Conservation (phyloP, 2,329 filamentous ascomycete species). For the Alternaria rosae region DNA sequence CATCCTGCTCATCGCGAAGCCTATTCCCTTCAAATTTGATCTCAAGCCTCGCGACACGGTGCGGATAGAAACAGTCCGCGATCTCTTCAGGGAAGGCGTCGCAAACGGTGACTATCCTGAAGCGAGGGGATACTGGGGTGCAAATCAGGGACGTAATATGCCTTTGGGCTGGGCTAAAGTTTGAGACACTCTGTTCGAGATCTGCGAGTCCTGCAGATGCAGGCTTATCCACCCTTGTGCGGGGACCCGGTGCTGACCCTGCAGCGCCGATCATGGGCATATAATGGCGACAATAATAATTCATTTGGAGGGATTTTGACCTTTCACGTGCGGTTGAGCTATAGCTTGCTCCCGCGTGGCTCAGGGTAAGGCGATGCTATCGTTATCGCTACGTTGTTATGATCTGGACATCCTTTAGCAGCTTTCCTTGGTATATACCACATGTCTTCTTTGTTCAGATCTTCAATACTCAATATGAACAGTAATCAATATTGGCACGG, state of each 20-base stretch:
- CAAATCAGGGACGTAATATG: constrained; percentile 42
- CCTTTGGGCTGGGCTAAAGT: constrained; percentile 48
- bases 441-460: neutral
- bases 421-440: neutral
- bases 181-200: constrained; percentile 21
- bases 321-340: neutral
- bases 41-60: constrained; percentile 45
- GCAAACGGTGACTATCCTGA: constrained; percentile 50
- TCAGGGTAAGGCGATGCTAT: constrained; percentile 9
- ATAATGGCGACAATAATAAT: neutral
- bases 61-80: constrained; percentile 42
- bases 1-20: constrained; percentile 56
- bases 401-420: neutral
- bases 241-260: constrained; percentile 22
- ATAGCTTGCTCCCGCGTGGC: constrained; percentile 5
- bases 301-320: neutral
- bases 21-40: constrained; percentile 54
- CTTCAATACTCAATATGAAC: neutral
- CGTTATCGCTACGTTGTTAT: neutral
- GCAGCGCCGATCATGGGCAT: neutral
- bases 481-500: neutral
- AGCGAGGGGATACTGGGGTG: constrained; percentile 50
- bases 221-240: constrained; percentile 3
- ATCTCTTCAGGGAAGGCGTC: constrained; percentile 47
- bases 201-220: constrained; percentile 13